A percentile compares a stretch with the other conserved stretches of the same genome.
Conservation (phyloP, 2,329 filamentous ascomycete species). For the Colletotrichum lindemuthianum region DNA sequence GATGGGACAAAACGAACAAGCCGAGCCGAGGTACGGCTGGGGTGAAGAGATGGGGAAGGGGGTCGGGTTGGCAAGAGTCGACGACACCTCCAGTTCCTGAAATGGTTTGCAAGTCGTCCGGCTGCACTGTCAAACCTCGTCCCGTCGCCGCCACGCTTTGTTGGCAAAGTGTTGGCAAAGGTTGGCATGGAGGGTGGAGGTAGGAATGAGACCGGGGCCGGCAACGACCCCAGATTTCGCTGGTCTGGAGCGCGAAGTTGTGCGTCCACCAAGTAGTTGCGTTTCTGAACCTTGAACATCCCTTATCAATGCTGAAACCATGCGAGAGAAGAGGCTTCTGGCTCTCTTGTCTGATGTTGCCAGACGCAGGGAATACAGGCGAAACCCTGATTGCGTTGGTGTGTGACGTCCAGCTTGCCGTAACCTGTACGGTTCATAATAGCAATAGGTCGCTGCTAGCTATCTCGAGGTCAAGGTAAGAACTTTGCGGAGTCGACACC, state of each 20-base stretch:
- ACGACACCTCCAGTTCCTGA: constrained; percentile 14
- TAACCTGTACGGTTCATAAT: too few species aligned
- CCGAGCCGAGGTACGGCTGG: constrained; percentile 20
- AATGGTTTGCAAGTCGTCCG: constrained; percentile 29
- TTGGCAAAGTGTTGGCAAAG: neutral
- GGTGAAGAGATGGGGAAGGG: constrained; percentile 16
- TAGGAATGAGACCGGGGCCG: neutral
- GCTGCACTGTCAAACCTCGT: neutral
- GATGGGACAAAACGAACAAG: neutral
- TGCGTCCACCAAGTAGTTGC: neutral
- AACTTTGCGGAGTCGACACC: too few species aligned
- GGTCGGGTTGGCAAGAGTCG: neutral
- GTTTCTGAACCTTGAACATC: too few species aligned
- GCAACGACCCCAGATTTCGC: constrained; percentile 9
- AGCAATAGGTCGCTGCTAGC: too few species aligned
- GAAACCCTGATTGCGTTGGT: too few species aligned
- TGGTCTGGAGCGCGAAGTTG: constrained; percentile 3
- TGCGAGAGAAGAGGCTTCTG: too few species aligned
- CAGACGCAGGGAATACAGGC: too few species aligned
- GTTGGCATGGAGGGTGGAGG: neutral
- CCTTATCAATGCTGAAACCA: too few species aligned
- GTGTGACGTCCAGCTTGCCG: too few species aligned
- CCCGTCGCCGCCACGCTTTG: neutral
- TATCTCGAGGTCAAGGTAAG: too few species aligned
- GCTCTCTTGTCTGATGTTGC: too few species aligned